These are phyloP conservation scores for Suillus subalutaceus DNA, from an alignment of 768 basidiomycete genomes.

Conservation along the genomic window DNA sequence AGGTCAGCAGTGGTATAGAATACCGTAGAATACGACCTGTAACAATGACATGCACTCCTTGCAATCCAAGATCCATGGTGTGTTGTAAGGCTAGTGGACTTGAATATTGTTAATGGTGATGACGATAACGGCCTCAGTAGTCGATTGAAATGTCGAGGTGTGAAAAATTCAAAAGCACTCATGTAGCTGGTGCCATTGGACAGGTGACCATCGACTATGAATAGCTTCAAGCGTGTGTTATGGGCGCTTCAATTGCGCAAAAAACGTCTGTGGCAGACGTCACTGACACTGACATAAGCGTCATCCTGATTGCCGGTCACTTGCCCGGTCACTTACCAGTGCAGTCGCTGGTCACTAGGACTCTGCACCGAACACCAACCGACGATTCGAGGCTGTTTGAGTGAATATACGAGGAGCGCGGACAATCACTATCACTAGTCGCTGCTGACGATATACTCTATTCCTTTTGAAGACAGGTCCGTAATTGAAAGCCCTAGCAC, in stretches of 20 bases:
- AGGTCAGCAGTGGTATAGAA: not conserved
- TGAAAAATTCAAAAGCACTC: not conserved
- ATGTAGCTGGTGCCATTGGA: too few relatives aligned
- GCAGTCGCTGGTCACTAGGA: too few relatives aligned
- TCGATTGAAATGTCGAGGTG: not conserved
- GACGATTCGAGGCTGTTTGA: too few relatives aligned
- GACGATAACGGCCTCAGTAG: not conserved
- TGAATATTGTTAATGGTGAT: too few relatives aligned
- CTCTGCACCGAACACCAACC: too few relatives aligned
- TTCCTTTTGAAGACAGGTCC: not conserved
- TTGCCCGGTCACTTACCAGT: too few relatives aligned
- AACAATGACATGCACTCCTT: constrained; percentile 66
- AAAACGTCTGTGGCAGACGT: too few relatives aligned
- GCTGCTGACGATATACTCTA: not conserved
- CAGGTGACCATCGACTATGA: too few relatives aligned
- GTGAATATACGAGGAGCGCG: not conserved
- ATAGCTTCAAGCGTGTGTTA: too few relatives aligned
- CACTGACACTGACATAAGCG: too few relatives aligned
- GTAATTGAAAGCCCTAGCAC: not conserved
- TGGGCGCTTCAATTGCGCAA: too few relatives aligned
- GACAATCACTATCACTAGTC: not conserved
- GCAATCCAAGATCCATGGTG: constrained; percentile 59
- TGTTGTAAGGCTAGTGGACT: not conserved
- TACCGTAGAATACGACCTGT: constrained; percentile 43
- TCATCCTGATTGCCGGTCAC: too few relatives aligned